phyloP scores from a whole-genome alignment of 2,329 filamentous ascomycete genomes.

The Penicillium sp. region DNA sequence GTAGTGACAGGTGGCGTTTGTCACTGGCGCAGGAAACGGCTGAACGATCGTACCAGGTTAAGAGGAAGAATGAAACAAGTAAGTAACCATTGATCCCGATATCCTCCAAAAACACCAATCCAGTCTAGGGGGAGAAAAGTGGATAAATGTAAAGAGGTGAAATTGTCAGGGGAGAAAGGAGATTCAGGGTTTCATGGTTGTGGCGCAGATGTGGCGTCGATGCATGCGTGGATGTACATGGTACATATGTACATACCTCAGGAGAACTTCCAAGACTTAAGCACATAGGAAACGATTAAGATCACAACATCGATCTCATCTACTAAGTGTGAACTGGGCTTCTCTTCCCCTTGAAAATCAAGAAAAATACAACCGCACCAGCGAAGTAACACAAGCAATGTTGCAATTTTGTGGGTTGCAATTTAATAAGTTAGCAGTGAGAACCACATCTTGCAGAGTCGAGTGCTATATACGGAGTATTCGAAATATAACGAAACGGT shows the following conservation, averaged over 20 bases:
- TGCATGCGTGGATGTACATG: constrained; percentile 1
- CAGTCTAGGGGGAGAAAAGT: constrained; percentile 16
- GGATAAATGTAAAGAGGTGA: constrained; percentile 10
- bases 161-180: constrained; percentile 17
- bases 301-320: too few species aligned
- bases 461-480: background rate
- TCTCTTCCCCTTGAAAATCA: background rate
- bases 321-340: background rate
- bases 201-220: constrained; percentile 21
- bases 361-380: background rate
- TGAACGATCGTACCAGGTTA: constrained; percentile 21
- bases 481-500: background rate
- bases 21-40: constrained; percentile 13
- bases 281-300: background rate
- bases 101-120: constrained; percentile 18
- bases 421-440: background rate
- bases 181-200: constrained; percentile 17
- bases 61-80: constrained; percentile 3
- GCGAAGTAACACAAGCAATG: background rate
- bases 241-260: too few species aligned
- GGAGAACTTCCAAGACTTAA: background rate
- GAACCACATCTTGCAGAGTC: background rate
- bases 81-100: constrained; percentile 24
- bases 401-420: background rate
- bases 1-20: constrained; percentile 16